A percentile compares a stretch with the other conserved stretches of the same genome.
Conservation (phyloP, 345 rosid species). For the Salix suchowensis region DNA sequence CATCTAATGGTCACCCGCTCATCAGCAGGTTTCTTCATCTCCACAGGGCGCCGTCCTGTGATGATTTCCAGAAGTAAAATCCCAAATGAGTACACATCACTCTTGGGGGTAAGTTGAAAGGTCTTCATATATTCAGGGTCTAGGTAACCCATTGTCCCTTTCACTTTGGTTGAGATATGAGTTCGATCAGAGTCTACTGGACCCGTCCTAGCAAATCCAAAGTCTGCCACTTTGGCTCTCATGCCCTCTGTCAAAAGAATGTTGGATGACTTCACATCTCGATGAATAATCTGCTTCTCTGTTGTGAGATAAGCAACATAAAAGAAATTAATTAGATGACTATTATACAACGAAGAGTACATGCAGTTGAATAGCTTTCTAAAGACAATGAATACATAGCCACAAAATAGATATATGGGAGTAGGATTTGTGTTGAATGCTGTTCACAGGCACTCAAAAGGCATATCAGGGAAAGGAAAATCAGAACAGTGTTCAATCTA, state of each 20-base stretch:
- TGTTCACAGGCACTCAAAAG: neutral
- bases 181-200: conserved; percentile 56
- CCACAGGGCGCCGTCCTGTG: conserved; percentile 89
- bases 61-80: conserved; percentile 80
- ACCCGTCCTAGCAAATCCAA: conserved; percentile 90
- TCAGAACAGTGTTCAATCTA: neutral
- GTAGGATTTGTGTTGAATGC: neutral
- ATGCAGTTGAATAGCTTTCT: neutral
- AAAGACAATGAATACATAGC: neutral
- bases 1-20: conserved; percentile 84
- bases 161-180: conserved; percentile 81
- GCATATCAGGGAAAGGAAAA: neutral
- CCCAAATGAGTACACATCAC: conserved; percentile 93
- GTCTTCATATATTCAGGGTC: conserved; percentile 98
- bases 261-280: conserved; percentile 94
- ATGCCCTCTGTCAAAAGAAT: conserved; percentile 81
- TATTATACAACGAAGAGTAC: neutral
- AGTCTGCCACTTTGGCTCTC: conserved; percentile 97
- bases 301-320: conserved; percentile 15
- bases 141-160: conserved; percentile 93
- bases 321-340: neutral
- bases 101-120: conserved; percentile 79
- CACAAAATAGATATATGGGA: neutral
- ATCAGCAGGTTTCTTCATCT: conserved; percentile 43
- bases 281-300: conserved; percentile 92